A percentile compares a stretch with the other conserved stretches of the same genome.
Evolutionary conservation across 257 asterid genomes (phyloP).

Genomic region (Rubia yunnanensis): DNA sequence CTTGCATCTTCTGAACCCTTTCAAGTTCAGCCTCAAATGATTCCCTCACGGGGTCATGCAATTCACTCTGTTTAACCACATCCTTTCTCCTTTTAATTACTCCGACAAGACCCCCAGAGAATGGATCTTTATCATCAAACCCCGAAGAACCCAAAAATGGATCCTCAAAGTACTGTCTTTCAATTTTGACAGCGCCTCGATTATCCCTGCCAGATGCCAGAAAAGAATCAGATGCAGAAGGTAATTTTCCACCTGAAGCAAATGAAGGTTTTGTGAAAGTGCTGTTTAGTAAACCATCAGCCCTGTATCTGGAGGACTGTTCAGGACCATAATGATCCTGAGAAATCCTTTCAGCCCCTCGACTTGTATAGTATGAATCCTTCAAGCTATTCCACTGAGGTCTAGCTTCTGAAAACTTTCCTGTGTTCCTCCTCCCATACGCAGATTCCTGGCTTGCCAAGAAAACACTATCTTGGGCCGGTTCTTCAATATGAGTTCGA

Average conservation of each 20-base stretch:
- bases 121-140: slow-evolving; percentile 72
- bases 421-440: slow-evolving; percentile 46
- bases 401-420: slow-evolving; percentile 27
- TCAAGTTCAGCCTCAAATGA: slow-evolving; percentile 98
- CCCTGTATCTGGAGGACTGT: slow-evolving; percentile 43
- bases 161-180: slow-evolving; percentile 48
- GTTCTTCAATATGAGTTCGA: slow-evolving; percentile 37
- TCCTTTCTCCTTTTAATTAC: slow-evolving; percentile 84
- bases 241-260: slow-evolving; percentile 45
- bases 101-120: slow-evolving; percentile 66
- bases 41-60: slow-evolving; percentile 87
- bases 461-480: slow-evolving; percentile 26
- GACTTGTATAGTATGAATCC: slow-evolving; percentile 32
- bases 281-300: slow-evolving; percentile 38
- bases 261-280: slow-evolving; percentile 22
- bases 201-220: slow-evolving; percentile 45
- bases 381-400: slow-evolving; percentile 37
- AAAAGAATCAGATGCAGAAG: slow-evolving; percentile 33
- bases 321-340: slow-evolving; percentile 46
- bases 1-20: slow-evolving; percentile 93
- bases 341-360: slow-evolving; percentile 37
- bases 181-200: slow-evolving; percentile 36
- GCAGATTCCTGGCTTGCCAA: slow-evolving; percentile 39
- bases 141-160: slow-evolving; percentile 38
- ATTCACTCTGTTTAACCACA: slow-evolving; percentile 48